Evolutionary conservation across 129 eudicot species (phyloP).

Genomic region (Oenanthe sinensis): DNA sequence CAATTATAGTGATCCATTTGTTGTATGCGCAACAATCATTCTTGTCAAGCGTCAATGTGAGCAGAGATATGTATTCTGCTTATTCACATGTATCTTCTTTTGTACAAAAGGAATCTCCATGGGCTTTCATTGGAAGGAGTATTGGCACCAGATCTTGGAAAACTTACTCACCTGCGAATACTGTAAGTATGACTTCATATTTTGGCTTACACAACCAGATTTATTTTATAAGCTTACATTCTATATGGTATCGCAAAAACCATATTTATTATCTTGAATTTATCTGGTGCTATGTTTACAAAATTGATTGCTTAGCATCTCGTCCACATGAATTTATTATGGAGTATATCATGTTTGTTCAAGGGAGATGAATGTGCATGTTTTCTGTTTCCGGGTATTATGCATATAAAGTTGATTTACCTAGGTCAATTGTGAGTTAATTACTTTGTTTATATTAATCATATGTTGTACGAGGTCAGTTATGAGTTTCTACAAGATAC

Average conservation of each 20-base stretch:
- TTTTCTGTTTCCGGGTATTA: not conserved
- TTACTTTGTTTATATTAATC: not conserved
- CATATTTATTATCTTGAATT: slow-evolving; percentile 56
- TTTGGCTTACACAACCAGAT: not conserved
- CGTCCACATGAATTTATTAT: not conserved
- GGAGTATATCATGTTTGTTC: not conserved
- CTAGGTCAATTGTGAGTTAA: not conserved
- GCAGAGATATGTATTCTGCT: not conserved
- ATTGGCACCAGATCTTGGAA: slow-evolving; percentile 74
- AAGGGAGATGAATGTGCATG: not conserved
- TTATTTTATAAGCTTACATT: not conserved
- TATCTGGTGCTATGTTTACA: slow-evolving; percentile 4
- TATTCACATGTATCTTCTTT: not conserved
- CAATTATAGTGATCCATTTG: not conserved
- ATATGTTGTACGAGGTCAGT: not conserved
- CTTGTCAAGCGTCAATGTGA: not conserved
- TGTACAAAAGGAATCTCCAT: slow-evolving; percentile 52
- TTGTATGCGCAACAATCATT: not conserved
- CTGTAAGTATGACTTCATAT: slow-evolving; percentile 52
- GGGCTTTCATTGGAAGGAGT: slow-evolving; percentile 66
- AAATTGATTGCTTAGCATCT: not conserved
- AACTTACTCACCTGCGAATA: slow-evolving; percentile 56
- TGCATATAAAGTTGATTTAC: not conserved
- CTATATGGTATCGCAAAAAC: slow-evolving; percentile 24
- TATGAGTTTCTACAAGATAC: not conserved